phyloP scores from a whole-genome alignment of 768 basidiomycete species.

The Suillus ampliporus region DNA sequence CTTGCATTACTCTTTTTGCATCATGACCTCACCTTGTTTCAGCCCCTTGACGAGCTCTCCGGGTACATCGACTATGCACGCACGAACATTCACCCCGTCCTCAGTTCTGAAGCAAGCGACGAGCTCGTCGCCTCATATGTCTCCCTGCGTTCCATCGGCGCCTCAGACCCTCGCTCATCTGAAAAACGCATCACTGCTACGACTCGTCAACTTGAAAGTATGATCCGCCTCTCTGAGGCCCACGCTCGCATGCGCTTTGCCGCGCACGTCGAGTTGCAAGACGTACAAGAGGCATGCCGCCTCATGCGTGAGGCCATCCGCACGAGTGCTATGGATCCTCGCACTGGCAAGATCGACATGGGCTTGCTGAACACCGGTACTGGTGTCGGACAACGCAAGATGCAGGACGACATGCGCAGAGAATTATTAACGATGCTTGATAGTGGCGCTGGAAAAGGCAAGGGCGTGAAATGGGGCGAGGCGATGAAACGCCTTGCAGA shows the following conservation, averaged over 20 bases:
- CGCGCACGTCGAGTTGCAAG: conserved; percentile 80
- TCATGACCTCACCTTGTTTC: conserved; percentile 17
- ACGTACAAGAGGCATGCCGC: conserved; percentile 91
- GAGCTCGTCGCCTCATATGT: conserved; percentile 92
- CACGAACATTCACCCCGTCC: conserved; percentile 80
- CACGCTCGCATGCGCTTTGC: conserved; percentile 97
- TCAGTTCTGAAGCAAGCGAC: conserved; percentile 83
- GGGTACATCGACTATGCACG: conserved; percentile 96
- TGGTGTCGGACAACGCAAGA: conserved; percentile 80
- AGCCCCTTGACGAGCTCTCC: conserved; percentile 91
- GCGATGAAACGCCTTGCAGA: conserved; percentile 77
- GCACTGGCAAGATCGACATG: conserved; percentile 97
- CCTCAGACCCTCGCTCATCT: conserved; percentile 78
- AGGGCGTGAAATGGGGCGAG: conserved; percentile 82
- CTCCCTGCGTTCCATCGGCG: conserved; percentile 90
- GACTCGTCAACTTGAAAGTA: conserved; percentile 94
- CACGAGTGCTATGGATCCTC: conserved; percentile 93
- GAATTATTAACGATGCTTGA: conserved; percentile 77
- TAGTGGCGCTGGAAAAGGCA: conserved; percentile 50
- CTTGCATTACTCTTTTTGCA: neutral
- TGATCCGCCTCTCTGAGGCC: conserved; percentile 95
- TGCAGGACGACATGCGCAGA: conserved; percentile 89
- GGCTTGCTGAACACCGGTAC: conserved; percentile 94
- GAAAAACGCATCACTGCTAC: conserved; percentile 98
- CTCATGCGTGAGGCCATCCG: conserved; percentile 97